These are phyloP conservation scores for Pezicula carpinea DNA, from an alignment of 2,329 filamentous ascomycete genomes.

Conservation along the genomic window DNA sequence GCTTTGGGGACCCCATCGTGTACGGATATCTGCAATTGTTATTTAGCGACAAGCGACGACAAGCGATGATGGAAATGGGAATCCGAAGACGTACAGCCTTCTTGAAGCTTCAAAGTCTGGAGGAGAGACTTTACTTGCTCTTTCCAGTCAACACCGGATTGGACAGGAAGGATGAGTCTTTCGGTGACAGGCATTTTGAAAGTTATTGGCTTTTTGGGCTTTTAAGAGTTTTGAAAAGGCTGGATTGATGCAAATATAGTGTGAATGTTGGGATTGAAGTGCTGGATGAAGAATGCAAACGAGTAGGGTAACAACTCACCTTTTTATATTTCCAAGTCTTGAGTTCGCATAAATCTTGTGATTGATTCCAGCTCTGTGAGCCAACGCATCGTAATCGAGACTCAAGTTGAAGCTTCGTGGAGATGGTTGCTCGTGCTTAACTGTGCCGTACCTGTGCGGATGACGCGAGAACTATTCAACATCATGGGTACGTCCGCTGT, in stretches of 20 bases:
- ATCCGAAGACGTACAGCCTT: slow-evolving; percentile 11
- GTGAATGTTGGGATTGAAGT: background rate
- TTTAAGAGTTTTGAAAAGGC: no score
- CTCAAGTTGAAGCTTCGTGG: background rate
- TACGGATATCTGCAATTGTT: slow-evolving; percentile 18
- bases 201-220: background rate
- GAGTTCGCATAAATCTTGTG: no score
- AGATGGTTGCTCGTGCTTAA: background rate
- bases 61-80: background rate
- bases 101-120: slow-evolving; percentile 23
- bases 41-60: no score
- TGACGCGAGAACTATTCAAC: background rate
- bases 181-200: slow-evolving; percentile 18
- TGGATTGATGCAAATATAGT: background rate
- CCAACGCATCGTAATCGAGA: background rate
- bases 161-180: slow-evolving; percentile 20
- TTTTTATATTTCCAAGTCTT: no score
- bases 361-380: no score
- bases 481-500: background rate
- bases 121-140: slow-evolving; percentile 24
- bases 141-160: slow-evolving; percentile 25
- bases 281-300: background rate
- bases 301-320: no score
- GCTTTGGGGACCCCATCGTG: slow-evolving; percentile 25
- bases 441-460: background rate